Evolutionary conservation across 208 protist species (phyloP).

Genomic region (Trypanosoma boissoni): DNA sequence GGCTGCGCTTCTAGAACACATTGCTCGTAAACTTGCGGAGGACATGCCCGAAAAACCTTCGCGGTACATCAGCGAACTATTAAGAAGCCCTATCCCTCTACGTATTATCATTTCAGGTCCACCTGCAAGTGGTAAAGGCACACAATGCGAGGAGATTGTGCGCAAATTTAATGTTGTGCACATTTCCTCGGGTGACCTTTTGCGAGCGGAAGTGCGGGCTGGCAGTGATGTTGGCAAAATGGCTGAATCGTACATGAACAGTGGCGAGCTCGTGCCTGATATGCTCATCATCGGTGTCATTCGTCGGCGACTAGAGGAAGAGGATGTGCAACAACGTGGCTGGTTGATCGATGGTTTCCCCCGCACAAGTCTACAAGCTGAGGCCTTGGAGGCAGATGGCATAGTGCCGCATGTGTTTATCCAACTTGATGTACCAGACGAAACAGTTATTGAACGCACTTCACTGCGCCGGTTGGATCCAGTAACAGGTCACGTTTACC

Average conservation of each 20-base stretch:
- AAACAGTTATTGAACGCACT: slow-evolving; percentile 73
- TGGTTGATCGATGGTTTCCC: slow-evolving; percentile 93
- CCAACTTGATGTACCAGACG: slow-evolving; percentile 72
- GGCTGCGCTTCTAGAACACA: slow-evolving; percentile 77
- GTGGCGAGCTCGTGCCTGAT: slow-evolving; percentile 73
- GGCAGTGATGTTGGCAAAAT: slow-evolving; percentile 61
- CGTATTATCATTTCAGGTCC: slow-evolving; percentile 80
- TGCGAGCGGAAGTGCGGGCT: slow-evolving; percentile 57
- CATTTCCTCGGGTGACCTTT: slow-evolving; percentile 84
- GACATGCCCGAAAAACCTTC: slow-evolving; percentile 67
- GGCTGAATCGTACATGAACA: slow-evolving; percentile 57
- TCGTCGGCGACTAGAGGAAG: slow-evolving; percentile 56
- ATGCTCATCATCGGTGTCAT: slow-evolving; percentile 67
- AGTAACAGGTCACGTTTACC: slow-evolving; percentile 80
- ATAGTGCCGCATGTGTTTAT: slow-evolving; percentile 67
- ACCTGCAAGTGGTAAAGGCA: slow-evolving; percentile 78
- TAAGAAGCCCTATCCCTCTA: slow-evolving; percentile 43
- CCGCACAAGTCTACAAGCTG: slow-evolving; percentile 75
- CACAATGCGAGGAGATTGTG: slow-evolving; percentile 64
- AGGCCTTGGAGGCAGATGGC: slow-evolving; percentile 59
- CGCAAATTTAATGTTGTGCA: slow-evolving; percentile 53
- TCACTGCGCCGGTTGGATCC: slow-evolving; percentile 84
- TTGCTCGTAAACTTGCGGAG: slow-evolving; percentile 60
- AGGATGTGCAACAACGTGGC: slow-evolving; percentile 70
- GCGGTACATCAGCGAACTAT: slow-evolving; percentile 59